These are phyloP conservation scores for Karstenula rhodostoma DNA, from an alignment of 2,329 filamentous ascomycete species.

Conservation along the genomic window DNA sequence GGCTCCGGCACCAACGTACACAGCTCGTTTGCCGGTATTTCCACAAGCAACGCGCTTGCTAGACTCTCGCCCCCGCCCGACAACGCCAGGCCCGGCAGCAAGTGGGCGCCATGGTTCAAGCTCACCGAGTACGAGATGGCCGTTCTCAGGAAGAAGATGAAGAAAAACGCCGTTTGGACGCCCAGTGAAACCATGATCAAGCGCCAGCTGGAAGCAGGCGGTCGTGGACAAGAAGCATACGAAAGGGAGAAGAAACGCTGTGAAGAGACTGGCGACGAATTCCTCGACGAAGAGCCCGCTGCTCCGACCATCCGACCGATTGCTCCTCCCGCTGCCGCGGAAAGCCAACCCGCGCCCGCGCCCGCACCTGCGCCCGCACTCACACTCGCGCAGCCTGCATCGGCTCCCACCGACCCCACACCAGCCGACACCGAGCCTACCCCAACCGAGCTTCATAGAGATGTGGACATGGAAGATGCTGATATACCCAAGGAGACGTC, in stretches of 20 bases:
- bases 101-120: constrained; percentile 69
- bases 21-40: constrained; percentile 64
- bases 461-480: constrained; percentile 62
- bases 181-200: constrained; percentile 88
- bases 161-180: constrained; percentile 88
- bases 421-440: neutral
- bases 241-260: constrained; percentile 64
- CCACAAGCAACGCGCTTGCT: constrained; percentile 68
- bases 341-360: constrained; percentile 14
- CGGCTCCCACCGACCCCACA: neutral
- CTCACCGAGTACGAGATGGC: constrained; percentile 74
- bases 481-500: constrained; percentile 75
- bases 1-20: constrained; percentile 63
- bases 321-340: neutral
- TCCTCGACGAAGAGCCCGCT: constrained; percentile 64
- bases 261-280: constrained; percentile 69
- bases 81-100: constrained; percentile 67
- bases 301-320: constrained; percentile 14
- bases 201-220: constrained; percentile 75
- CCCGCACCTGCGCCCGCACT: no score
- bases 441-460: constrained; percentile 20
- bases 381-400: neutral
- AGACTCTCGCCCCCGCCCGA: constrained; percentile 66
- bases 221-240: constrained; percentile 61
- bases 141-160: constrained; percentile 82